Conservation (phyloP, 1,139 yeast genomes). For the Sugiyamaella novakii region DNA sequence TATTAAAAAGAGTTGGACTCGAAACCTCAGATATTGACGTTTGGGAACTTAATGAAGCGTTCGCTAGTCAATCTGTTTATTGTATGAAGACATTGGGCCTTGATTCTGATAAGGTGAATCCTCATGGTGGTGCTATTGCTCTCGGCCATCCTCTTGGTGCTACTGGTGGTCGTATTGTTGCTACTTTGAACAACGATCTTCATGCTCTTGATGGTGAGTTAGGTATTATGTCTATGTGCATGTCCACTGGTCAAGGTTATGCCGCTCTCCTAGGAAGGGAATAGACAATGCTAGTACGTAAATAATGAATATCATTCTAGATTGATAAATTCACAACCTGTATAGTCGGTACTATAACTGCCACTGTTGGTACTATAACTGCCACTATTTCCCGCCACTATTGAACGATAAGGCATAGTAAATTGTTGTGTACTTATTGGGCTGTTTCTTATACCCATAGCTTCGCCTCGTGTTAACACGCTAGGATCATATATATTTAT, state of each 20-base stretch:
- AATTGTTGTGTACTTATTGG: too few species aligned
- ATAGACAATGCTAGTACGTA: too few species aligned
- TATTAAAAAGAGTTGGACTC: slow-evolving; percentile 29
- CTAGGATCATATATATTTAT: too few species aligned
- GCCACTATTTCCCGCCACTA: too few species aligned
- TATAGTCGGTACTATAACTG: too few species aligned
- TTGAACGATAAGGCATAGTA: too few species aligned
- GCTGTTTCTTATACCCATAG: too few species aligned
- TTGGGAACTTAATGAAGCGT: slow-evolving; percentile 49
- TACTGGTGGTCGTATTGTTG: slow-evolving; percentile 46
- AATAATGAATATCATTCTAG: too few species aligned
- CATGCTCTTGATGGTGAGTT: slow-evolving; percentile 40
- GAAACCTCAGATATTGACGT: slow-evolving; percentile 42
- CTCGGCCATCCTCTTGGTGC: slow-evolving; percentile 51
- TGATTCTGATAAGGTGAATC: slow-evolving; percentile 44
- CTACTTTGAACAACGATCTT: slow-evolving; percentile 46
- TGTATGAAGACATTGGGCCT: slow-evolving; percentile 43
- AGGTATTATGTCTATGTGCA: slow-evolving; percentile 50
- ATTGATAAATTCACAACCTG: too few species aligned
- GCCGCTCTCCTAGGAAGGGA: slow-evolving; percentile 47
- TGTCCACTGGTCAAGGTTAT: slow-evolving; percentile 50
- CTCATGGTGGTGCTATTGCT: slow-evolving; percentile 51
- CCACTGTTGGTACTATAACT: too few species aligned
- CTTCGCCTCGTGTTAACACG: too few species aligned
- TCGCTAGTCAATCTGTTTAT: slow-evolving; percentile 48